Evolutionary conservation across 495 filamentous ascomycete genomes (phyloP), one percentile per base, ranked within the genome.

Genomic region (Mytilinidion resinicola): DNA sequence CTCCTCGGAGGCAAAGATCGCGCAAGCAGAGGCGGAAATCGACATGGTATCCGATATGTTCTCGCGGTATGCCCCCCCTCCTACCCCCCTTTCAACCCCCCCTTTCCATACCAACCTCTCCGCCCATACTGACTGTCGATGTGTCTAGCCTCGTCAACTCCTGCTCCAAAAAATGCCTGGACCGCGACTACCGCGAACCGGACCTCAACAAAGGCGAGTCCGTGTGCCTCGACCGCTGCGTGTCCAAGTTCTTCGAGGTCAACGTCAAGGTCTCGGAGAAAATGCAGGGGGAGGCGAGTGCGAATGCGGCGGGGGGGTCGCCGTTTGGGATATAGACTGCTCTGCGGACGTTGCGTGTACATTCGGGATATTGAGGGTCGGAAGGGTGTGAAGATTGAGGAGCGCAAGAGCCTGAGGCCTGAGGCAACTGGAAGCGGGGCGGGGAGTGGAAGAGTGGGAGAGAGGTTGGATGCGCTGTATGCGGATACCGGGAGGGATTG

Each of bases 201-300:
- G 95, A 97, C 57, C 83, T 98, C 60, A 93, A 95, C 81, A 98
- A 98, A 78, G 93, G 93, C 78, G 93, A 98, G 76, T 87, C 86
- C 54, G 93, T 97, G 63, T 98, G 93, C 77, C 83, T 98, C 61
- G 93, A 98, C 77, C 88, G 93, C 61, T 98, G 93, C 76, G 85
- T 92, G 38, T 79, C 86, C 69, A 98, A 98, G 78, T 97, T 96
- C 81, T 96, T 98, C 76, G 93, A 98, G 59, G 90, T 96, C 69
- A 77, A 96, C 74, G 81, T 93, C 77, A 97, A 96, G 79, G 88
- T 98, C 59, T 81, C 77, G 72, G 85, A 88, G 78, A 88, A 86
- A 77, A 87, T 88, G 85, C 85, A 88, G 71, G 81, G 78, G 9
- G 80, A 85, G 64, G 82, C 82, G 62, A 61, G 74, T 67, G 48